Evolutionary conservation across 306 rosid species (phyloP).

Genomic region (Adenanthera pavonina): DNA sequence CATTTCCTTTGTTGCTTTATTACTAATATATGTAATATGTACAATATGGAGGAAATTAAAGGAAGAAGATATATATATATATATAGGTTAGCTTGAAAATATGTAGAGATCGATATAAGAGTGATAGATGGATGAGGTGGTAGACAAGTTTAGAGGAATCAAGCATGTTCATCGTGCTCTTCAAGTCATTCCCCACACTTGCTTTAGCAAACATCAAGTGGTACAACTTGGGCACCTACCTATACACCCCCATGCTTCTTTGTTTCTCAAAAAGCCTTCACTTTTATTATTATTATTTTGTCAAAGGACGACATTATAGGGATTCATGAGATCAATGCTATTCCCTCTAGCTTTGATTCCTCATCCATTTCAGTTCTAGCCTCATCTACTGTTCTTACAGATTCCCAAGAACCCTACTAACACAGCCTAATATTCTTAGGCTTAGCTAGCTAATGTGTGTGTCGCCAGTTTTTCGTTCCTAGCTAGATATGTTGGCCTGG

Average conservation of each 20-base stretch:
- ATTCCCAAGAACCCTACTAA: slow-evolving; percentile 41
- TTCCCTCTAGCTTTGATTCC: slow-evolving; percentile 55
- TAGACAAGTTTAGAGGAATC: slow-evolving; percentile 46
- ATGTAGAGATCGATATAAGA: background rate
- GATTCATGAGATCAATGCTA: slow-evolving; percentile 41
- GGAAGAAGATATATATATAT: background rate
- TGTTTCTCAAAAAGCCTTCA: slow-evolving; percentile 32
- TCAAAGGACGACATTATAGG: slow-evolving; percentile 38
- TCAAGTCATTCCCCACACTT: slow-evolving; percentile 51
- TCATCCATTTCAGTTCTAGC: slow-evolving; percentile 17
- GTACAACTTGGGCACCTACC: slow-evolving; percentile 30
- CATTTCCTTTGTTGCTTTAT: too few species aligned
- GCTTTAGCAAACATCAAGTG: slow-evolving; percentile 37
- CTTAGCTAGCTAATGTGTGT: background rate
- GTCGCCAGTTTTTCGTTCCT: slow-evolving; percentile 34
- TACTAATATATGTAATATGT: too few species aligned
- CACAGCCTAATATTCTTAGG: background rate
- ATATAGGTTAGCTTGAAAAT: background rate
- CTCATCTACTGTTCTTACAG: slow-evolving; percentile 21
- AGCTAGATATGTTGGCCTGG: background rate
- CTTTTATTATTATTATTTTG: slow-evolving; percentile 17
- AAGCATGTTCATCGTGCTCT: slow-evolving; percentile 42
- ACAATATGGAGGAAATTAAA: slow-evolving; percentile 3
- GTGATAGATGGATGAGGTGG: background rate
- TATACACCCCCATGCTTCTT: slow-evolving; percentile 7